phyloP scores from a whole-genome alignment of 1,284 basidiomycete genomes.

The Cutaneotrichosporon arboriforme region DNA sequence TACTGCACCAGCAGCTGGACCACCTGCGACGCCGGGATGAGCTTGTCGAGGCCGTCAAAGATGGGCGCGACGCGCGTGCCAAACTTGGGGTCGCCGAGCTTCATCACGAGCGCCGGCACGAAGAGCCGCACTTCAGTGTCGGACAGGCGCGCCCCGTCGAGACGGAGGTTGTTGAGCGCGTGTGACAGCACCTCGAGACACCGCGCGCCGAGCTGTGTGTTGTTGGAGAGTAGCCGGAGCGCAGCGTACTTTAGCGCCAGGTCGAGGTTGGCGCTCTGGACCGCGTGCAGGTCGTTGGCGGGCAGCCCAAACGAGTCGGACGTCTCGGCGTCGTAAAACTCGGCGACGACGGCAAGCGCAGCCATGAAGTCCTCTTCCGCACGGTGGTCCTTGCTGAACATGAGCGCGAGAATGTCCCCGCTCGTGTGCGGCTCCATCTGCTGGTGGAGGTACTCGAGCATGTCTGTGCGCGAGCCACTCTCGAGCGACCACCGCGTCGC shows the following conservation, averaged over 20 bases:
- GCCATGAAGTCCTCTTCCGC: conserved; percentile 87
- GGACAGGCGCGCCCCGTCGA: conserved; percentile 69
- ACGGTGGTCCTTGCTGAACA: conserved; percentile 95
- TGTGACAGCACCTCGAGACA: conserved; percentile 84
- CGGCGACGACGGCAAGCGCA: conserved; percentile 66
- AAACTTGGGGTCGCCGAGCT: conserved; percentile 57
- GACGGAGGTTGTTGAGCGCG: conserved; percentile 67
- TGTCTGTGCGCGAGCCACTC: conserved; percentile 61
- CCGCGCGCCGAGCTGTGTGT: conserved; percentile 82
- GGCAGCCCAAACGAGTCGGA: conserved; percentile 58
- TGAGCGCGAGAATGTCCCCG: conserved; percentile 65
- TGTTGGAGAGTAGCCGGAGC: conserved; percentile 83
- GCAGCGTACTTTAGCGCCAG: conserved; percentile 91
- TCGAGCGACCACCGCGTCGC: conserved; percentile 76
- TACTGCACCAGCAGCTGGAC: conserved; percentile 81
- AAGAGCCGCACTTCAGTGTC: conserved; percentile 86
- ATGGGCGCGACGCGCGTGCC: conserved; percentile 49
- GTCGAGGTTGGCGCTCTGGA: conserved; percentile 87
- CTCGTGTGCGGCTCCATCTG: conserved; percentile 86
- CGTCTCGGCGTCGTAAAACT: conserved; percentile 64
- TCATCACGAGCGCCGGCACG: conserved; percentile 83
- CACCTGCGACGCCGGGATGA: conserved; percentile 52
- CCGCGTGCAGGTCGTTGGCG: conserved; percentile 57
- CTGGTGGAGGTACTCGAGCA: conserved; percentile 75
- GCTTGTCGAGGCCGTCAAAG: conserved; percentile 50